These are phyloP conservation scores for Claviceps africana DNA, from an alignment of 2,329 filamentous ascomycete genomes.

Conservation along the genomic window DNA sequence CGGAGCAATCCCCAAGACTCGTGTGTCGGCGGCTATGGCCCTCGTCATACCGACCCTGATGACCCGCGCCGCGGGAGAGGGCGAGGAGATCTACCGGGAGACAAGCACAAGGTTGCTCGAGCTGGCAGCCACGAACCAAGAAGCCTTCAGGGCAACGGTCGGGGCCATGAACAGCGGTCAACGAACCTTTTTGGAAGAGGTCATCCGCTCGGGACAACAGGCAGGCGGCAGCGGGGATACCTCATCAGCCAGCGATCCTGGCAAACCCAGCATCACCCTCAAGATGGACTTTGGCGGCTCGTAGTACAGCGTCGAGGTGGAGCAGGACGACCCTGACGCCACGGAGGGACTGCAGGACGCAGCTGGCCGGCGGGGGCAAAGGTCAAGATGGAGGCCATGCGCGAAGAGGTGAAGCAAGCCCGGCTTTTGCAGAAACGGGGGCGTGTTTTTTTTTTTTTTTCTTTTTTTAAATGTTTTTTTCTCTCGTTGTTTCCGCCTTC, in stretches of 20 bases:
- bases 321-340: neutral
- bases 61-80: conserved; percentile 52
- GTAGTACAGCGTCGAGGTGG: conserved; percentile 4
- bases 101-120: conserved; percentile 67
- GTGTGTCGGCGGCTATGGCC: conserved; percentile 50
- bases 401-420: neutral
- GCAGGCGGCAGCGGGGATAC: conserved; percentile 26
- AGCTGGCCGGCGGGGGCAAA: neutral
- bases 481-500: neutral
- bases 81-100: conserved; percentile 49
- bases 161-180: conserved; percentile 55
- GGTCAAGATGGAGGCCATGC: neutral
- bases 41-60: conserved; percentile 68
- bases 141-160: conserved; percentile 61
- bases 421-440: no score
- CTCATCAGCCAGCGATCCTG: conserved; percentile 28
- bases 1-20: conserved; percentile 28
- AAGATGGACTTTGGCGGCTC: conserved; percentile 76
- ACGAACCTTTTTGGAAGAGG: conserved; percentile 65
- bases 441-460: neutral
- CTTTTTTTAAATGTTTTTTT: neutral
- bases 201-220: conserved; percentile 53
- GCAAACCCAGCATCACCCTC: conserved; percentile 72
- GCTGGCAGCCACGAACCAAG: conserved; percentile 61
- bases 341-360: conserved; percentile 1